Evolutionary conservation across 768 basidiomycete genomes (phyloP).

Genomic region (Daedalea quercina): DNA sequence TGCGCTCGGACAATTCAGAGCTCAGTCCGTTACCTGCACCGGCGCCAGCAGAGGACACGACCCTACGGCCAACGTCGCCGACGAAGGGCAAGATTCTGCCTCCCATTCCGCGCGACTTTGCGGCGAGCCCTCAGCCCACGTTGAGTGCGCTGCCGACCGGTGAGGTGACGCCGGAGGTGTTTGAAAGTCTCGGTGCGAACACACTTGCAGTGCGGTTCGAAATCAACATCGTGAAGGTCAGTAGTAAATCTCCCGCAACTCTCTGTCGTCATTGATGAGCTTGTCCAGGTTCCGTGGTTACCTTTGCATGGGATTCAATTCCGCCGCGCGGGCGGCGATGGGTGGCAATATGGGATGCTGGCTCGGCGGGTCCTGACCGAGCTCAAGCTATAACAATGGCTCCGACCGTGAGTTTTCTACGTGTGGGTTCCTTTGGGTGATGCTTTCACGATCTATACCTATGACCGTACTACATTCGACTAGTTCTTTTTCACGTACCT

Average conservation of each 20-base stretch:
- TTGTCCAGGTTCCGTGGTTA: constrained; percentile 77
- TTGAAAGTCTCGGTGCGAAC: constrained; percentile 70
- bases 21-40: constrained; percentile 9
- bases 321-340: constrained; percentile 82
- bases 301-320: constrained; percentile 95
- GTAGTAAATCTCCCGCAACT: constrained; percentile 18
- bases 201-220: constrained; percentile 90
- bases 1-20: constrained; percentile 21
- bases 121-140: constrained; percentile 23
- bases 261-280: not conserved
- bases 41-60: constrained; percentile 12
- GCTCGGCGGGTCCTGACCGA: constrained; percentile 84
- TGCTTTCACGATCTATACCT: constrained; percentile 1
- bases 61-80: constrained; percentile 40
- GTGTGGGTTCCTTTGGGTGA: not conserved
- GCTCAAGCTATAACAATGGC: constrained; percentile 57
- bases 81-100: constrained; percentile 63
- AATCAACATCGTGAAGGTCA: constrained; percentile 93
- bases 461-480: constrained; percentile 4
- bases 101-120: constrained; percentile 74
- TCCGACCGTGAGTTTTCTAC: not conserved
- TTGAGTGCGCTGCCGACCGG: constrained; percentile 56
- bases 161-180: constrained; percentile 58
- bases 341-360: constrained; percentile 97
- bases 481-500: not conserved